These are phyloP conservation scores for Tardiomyces blankii DNA, from an alignment of 1,139 yeast genomes.

Conservation along the genomic window DNA sequence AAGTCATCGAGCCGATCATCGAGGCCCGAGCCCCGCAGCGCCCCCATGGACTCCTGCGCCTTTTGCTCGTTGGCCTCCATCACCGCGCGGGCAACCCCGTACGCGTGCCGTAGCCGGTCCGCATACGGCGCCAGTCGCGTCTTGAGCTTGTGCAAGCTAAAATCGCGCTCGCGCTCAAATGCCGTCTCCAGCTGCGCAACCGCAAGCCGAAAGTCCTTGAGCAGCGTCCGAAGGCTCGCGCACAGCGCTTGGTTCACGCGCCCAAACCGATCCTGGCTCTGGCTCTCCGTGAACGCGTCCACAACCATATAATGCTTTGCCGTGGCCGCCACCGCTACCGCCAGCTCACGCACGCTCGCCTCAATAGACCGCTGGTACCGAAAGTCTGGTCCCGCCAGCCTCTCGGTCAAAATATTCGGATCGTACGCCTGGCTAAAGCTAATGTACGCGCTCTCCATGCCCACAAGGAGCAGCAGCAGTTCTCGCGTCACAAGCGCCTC, in stretches of 20 bases:
- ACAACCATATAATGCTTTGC: conserved; percentile 57
- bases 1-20: background rate
- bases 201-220: conserved; percentile 38
- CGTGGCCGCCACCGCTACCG: conserved; percentile 45
- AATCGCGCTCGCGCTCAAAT: conserved; percentile 34
- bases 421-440: conserved; percentile 55
- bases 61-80: conserved; percentile 26
- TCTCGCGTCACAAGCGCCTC: conserved; percentile 69
- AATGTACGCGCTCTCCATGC: conserved; percentile 72
- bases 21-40: background rate
- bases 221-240: conserved; percentile 40
- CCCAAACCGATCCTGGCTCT: conserved; percentile 50
- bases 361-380: conserved; percentile 64
- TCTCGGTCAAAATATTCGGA: conserved; percentile 26
- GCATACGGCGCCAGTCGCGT: conserved; percentile 29
- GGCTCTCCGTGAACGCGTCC: conserved; percentile 43
- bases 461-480: conserved; percentile 54
- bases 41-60: conserved; percentile 11
- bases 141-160: conserved; percentile 40
- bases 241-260: conserved; percentile 67
- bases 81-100: conserved; percentile 40
- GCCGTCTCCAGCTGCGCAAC: conserved; percentile 45
- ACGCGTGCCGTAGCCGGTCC: conserved; percentile 42
- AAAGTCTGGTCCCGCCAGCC: conserved; percentile 63
- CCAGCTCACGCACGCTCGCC: conserved; percentile 61